A percentile compares a stretch with the other conserved stretches of the same genome.
Conservation (phyloP, 2,329 filamentous ascomycete species). For the Ceratocystis lukuohia region DNA sequence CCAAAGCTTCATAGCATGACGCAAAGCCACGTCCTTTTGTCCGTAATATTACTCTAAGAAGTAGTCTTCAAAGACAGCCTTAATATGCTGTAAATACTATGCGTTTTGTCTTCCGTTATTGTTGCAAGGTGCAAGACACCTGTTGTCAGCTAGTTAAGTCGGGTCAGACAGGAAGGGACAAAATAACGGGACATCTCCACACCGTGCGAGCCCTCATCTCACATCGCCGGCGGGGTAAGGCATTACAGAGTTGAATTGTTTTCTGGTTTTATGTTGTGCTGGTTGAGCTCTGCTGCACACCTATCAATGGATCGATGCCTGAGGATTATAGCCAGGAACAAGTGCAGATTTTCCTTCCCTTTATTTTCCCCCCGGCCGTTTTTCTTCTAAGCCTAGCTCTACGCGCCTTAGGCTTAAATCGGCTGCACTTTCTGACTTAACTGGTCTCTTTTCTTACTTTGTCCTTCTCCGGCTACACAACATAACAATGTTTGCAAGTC, state of each 20-base stretch:
- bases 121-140: neutral
- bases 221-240: neutral
- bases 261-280: neutral
- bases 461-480: neutral
- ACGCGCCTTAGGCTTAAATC: neutral
- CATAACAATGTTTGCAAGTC: neutral
- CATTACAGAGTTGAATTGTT: neutral
- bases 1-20: too few relatives aligned
- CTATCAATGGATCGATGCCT: neutral
- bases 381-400: neutral
- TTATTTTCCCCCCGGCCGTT: neutral
- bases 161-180: neutral
- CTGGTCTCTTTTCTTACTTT: neutral
- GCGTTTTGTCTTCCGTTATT: neutral
- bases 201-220: neutral
- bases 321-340: neutral
- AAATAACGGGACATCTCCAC: neutral
- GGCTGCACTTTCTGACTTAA: neutral
- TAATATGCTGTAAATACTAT: too few relatives aligned
- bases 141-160: neutral
- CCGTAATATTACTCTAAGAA: too few relatives aligned
- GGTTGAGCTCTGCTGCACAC: neutral
- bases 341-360: neutral
- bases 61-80: too few relatives aligned
- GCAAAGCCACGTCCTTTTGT: too few relatives aligned